These are phyloP conservation scores for Sporothrix globosa DNA, from an alignment of 2,329 filamentous ascomycete genomes.

Conservation along the genomic window DNA sequence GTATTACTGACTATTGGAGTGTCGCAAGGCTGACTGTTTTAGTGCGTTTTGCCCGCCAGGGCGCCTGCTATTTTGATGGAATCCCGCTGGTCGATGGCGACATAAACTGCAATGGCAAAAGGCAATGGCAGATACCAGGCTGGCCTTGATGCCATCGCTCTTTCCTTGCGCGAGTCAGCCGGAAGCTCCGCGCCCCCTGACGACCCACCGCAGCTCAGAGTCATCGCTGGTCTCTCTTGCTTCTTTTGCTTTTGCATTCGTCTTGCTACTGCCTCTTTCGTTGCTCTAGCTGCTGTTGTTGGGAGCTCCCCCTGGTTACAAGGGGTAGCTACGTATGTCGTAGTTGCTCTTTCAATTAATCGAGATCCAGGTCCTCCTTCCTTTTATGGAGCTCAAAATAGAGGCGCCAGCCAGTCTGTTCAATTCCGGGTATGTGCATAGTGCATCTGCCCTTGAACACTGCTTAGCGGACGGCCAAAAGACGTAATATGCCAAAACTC, in stretches of 20 bases:
- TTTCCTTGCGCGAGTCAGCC: constrained; percentile 9
- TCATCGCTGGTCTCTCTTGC: constrained; percentile 7
- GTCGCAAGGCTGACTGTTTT: constrained; percentile 32
- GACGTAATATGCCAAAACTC: neutral
- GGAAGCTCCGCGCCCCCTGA: neutral
- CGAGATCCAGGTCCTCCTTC: constrained; percentile 6
- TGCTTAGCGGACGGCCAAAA: neutral
- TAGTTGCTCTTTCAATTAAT: constrained; percentile 14
- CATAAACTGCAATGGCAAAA: constrained; percentile 26
- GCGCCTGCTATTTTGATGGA: constrained; percentile 19
- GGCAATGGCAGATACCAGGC: constrained; percentile 24
- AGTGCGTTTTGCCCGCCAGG: constrained; percentile 12
- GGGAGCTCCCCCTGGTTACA: neutral
- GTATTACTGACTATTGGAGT: neutral
- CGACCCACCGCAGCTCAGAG: constrained; percentile 20
- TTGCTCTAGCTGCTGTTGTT: constrained; percentile 5
- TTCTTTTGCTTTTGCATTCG: neutral
- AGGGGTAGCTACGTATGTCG: constrained; percentile 20
- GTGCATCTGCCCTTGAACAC: neutral
- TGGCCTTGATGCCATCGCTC: constrained; percentile 20
- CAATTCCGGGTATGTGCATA: constrained; percentile 25
- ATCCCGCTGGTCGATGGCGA: constrained; percentile 33
- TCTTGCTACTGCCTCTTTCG: neutral
- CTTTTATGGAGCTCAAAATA: neutral
- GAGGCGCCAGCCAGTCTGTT: constrained; percentile 11